Percentiles rank a stretch among this genome's conserved stretches.
phyloP scores from a whole-genome alignment of 345 rosid genomes.

The Lagerstroemia speciosa region DNA sequence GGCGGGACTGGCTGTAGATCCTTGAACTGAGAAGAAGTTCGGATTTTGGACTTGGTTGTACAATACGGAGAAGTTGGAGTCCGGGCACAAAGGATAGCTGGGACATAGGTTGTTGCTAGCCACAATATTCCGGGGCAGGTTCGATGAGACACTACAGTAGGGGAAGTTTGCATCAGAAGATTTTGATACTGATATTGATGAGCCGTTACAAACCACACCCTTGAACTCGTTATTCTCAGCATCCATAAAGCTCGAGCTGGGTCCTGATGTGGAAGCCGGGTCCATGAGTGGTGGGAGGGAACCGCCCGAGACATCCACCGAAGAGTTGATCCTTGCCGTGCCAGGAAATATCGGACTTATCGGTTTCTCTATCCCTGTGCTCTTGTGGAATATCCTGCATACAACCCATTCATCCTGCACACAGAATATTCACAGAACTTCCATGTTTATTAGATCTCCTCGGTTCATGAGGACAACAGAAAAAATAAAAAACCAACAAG shows the following conservation, averaged over 20 bases:
- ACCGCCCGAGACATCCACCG: conserved; percentile 32
- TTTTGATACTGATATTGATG: neutral
- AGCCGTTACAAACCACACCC: conserved; percentile 8
- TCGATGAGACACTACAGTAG: neutral
- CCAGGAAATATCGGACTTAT: conserved; percentile 10
- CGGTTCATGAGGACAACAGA: no score
- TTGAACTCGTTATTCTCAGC: conserved; percentile 21
- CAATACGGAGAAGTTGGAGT: neutral
- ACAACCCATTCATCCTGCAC: conserved; percentile 85
- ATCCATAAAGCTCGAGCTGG: conserved; percentile 18
- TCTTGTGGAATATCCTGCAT: conserved; percentile 83
- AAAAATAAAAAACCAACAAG: no score
- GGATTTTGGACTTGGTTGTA: conserved; percentile 1
- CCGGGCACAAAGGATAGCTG: neutral
- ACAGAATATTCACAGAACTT: no score
- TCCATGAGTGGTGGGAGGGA: conserved; percentile 58
- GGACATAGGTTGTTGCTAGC: neutral
- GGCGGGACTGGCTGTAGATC: neutral
- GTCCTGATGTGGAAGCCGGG: conserved; percentile 14
- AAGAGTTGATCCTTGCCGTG: conserved; percentile 18
- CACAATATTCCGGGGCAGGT: neutral
- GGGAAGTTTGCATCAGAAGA: neutral
- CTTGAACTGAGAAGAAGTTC: neutral
- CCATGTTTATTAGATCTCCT: no score
- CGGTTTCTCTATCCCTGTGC: conserved; percentile 32